These are phyloP conservation scores for Camelina sativa DNA, from an alignment of 345 rosid genomes.

Conservation along the genomic window DNA sequence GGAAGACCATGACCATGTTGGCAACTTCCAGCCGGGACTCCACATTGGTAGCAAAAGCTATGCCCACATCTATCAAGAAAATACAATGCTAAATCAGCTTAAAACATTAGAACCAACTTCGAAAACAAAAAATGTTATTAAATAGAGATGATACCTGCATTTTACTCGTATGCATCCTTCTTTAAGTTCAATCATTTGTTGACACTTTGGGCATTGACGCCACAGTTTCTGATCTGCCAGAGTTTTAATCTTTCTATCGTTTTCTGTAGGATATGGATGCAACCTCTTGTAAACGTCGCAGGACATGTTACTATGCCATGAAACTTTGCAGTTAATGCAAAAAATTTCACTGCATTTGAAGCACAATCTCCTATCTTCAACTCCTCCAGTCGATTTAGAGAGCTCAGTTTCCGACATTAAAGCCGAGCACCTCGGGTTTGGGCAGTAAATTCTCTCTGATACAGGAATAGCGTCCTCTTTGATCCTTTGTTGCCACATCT, in stretches of 20 bases:
- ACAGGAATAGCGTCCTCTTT: constrained; percentile 64
- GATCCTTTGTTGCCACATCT: constrained; percentile 50
- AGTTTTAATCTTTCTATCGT: constrained; percentile 41
- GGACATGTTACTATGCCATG: constrained; percentile 62
- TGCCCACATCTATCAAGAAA: constrained; percentile 50
- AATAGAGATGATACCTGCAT: constrained; percentile 50
- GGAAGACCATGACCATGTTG: not conserved
- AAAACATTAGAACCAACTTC: not conserved
- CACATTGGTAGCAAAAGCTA: constrained; percentile 58
- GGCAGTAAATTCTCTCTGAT: constrained; percentile 66
- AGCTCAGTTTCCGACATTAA: constrained; percentile 60
- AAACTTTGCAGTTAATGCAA: constrained; percentile 69
- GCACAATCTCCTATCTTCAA: constrained; percentile 53
- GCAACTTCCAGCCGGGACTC: constrained; percentile 27
- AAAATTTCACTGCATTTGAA: constrained; percentile 50
- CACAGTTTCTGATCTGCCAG: constrained; percentile 49
- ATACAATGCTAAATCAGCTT: constrained; percentile 1
- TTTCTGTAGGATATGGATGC: constrained; percentile 44
- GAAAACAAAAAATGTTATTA: not conserved
- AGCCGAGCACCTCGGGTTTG: constrained; percentile 67
- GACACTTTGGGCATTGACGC: constrained; percentile 55
- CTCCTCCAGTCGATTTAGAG: constrained; percentile 28
- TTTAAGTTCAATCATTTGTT: constrained; percentile 50
- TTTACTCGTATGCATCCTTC: constrained; percentile 48
- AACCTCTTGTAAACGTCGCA: constrained; percentile 48